Evolutionary conservation across 345 rosid genomes (phyloP).

Genomic region (Orychophragmus violaceus): DNA sequence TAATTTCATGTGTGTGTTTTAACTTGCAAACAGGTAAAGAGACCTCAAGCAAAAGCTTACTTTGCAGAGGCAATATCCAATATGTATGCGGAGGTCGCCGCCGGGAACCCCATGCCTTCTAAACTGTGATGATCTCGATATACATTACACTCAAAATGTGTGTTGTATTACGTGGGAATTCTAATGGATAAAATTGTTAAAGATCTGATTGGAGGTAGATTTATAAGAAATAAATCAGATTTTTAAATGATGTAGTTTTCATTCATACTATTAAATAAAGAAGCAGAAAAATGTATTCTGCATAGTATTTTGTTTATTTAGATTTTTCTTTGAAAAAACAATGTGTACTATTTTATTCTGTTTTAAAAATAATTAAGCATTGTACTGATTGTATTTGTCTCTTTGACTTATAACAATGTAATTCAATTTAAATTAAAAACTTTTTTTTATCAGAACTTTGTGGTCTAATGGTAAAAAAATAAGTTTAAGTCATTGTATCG

Average conservation of each 20-base stretch:
- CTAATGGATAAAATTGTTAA: background rate
- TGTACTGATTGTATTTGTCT: background rate
- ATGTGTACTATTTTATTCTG: background rate
- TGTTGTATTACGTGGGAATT: background rate
- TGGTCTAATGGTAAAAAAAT: too few relatives aligned
- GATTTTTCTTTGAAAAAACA: background rate
- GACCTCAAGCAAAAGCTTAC: too few relatives aligned
- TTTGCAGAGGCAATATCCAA: conserved; percentile 57
- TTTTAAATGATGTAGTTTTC: background rate
- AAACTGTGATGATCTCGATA: conserved; percentile 18
- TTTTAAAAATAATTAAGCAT: background rate
- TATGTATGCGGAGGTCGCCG: conserved; percentile 61
- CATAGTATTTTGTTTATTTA: background rate
- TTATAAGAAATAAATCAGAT: background rate
- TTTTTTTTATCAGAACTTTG: too few relatives aligned
- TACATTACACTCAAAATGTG: background rate
- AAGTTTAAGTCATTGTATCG: too few relatives aligned
- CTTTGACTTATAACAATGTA: background rate
- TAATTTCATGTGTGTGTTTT: too few relatives aligned
- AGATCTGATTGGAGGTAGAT: conserved; percentile 10
- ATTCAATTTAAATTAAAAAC: too few relatives aligned
- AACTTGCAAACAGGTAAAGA: conserved; percentile 45
- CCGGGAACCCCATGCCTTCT: conserved; percentile 28
- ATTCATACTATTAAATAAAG: background rate
- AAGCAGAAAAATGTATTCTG: background rate